phyloP scores from a whole-genome alignment of 2,329 filamentous ascomycete genomes.

The Penicillium concentricum region DNA sequence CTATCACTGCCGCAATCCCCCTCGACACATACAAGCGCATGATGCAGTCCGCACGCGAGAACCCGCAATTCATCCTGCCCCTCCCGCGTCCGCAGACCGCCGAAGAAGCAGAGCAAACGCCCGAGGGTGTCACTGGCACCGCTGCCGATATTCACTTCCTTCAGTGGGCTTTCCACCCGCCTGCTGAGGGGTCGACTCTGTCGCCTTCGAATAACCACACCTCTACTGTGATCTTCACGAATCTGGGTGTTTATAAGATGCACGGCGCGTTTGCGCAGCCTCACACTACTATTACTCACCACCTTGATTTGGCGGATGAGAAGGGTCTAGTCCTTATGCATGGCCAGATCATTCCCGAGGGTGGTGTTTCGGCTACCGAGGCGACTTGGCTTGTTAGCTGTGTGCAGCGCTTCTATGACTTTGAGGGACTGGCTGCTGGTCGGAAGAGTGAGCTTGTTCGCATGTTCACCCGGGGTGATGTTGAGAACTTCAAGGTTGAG shows the following conservation, averaged over 20 bases:
- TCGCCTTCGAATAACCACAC: conserved; percentile 55
- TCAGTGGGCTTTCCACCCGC: conserved; percentile 88
- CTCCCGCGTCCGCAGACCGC: conserved; percentile 54
- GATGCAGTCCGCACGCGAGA: conserved; percentile 65
- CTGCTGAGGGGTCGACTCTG: conserved; percentile 36
- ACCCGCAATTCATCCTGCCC: conserved; percentile 90
- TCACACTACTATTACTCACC: conserved; percentile 91
- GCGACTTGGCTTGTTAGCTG: conserved; percentile 91
- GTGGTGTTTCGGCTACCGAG: conserved; percentile 74
- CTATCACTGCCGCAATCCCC: conserved; percentile 82
- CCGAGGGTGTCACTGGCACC: conserved; percentile 27
- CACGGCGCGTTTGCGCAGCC: conserved; percentile 86
- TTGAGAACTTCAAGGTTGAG: conserved; percentile 72
- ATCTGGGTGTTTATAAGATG: conserved; percentile 88
- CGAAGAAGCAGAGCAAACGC: conserved; percentile 27
- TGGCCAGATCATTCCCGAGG: conserved; percentile 72
- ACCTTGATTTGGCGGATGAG: conserved; percentile 71
- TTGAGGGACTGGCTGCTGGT: conserved; percentile 56
- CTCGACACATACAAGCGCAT: conserved; percentile 71
- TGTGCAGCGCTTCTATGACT: conserved; percentile 84
- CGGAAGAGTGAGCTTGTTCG: conserved; percentile 71
- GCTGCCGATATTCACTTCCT: conserved; percentile 88
- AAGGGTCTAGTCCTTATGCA: conserved; percentile 84
- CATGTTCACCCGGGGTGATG: conserved; percentile 78
- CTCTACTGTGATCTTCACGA: conserved; percentile 84